Evolutionary conservation across 1,139 yeast genomes (phyloP).

Genomic region (Geotrichum phurueaensis): DNA sequence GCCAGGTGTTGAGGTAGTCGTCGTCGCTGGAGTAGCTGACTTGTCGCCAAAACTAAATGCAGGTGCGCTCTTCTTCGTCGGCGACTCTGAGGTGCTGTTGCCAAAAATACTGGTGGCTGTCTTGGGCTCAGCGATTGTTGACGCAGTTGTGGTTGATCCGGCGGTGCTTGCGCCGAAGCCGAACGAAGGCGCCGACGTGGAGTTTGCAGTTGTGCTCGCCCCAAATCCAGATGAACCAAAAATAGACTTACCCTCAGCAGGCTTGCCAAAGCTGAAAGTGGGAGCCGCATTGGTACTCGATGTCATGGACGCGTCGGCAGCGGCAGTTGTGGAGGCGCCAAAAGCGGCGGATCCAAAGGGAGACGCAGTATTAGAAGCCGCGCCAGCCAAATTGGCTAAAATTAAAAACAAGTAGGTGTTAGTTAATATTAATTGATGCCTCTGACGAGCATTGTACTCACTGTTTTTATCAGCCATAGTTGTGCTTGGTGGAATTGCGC

Average conservation of each 20-base stretch:
- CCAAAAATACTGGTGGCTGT: background rate
- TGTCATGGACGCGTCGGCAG: constrained; percentile 18
- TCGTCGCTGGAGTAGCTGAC: constrained; percentile 5
- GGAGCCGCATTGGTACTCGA: constrained; percentile 21
- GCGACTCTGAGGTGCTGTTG: background rate
- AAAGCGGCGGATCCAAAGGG: constrained; percentile 3
- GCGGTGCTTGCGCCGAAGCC: constrained; percentile 5
- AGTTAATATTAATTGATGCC: background rate
- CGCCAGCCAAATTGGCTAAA: constrained; percentile 17
- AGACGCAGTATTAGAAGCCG: constrained; percentile 10
- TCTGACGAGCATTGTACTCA: background rate
- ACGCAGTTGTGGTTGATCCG: constrained; percentile 10
- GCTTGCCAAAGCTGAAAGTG: constrained; percentile 12
- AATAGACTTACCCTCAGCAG: constrained; percentile 14
- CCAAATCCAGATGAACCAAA: constrained; percentile 3
- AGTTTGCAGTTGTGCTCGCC: background rate
- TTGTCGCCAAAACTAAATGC: constrained; percentile 5
- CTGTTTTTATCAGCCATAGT: constrained; percentile 7
- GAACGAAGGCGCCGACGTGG: background rate
- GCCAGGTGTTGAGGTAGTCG: constrained; percentile 8
- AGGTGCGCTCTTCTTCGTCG: background rate
- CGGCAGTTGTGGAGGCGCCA: background rate
- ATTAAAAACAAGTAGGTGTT: background rate
- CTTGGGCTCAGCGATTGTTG: constrained; percentile 15
- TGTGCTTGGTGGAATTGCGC: background rate